phyloP scores from a whole-genome alignment of 352 stramenopile genomes.

The Phytopythium mirpurense region DNA sequence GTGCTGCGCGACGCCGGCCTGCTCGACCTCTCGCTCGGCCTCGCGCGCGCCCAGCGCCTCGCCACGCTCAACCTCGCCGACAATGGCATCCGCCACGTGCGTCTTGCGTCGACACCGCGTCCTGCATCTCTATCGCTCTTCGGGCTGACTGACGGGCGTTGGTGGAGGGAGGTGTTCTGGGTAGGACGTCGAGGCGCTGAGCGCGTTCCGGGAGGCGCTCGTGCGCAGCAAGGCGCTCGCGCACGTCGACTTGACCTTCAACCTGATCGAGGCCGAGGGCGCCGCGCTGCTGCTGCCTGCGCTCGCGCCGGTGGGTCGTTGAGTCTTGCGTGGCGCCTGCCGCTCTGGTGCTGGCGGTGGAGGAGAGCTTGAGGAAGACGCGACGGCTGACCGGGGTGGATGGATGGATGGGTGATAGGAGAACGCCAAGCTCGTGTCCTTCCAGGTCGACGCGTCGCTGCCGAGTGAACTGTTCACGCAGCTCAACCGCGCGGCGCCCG shows the following conservation, averaged over 20 bases:
- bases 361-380: too few species aligned
- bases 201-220: constrained; percentile 58
- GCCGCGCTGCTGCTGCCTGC: constrained; percentile 54
- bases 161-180: too few species aligned
- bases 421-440: constrained; percentile 60
- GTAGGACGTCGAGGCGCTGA: constrained; percentile 43
- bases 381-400: too few species aligned
- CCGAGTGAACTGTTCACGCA: constrained; percentile 63
- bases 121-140: not conserved
- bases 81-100: constrained; percentile 73
- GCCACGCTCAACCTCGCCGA: constrained; percentile 69
- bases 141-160: not conserved
- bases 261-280: constrained; percentile 62
- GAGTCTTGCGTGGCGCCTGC: too few species aligned
- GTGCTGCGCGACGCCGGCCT: constrained; percentile 47
- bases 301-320: constrained; percentile 31
- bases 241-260: constrained; percentile 76
- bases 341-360: too few species aligned
- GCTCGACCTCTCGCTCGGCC: constrained; percentile 63
- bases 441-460: constrained; percentile 72
- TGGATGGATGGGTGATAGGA: constrained; percentile 29
- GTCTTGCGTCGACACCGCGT: too few species aligned
- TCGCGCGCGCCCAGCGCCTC: constrained; percentile 51
- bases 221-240: constrained; percentile 58
- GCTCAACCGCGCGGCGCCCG: constrained; percentile 64